These are phyloP conservation scores for Kitagawia praeruptora DNA, from an alignment of 129 eudicot species.

Conservation along the genomic window DNA sequence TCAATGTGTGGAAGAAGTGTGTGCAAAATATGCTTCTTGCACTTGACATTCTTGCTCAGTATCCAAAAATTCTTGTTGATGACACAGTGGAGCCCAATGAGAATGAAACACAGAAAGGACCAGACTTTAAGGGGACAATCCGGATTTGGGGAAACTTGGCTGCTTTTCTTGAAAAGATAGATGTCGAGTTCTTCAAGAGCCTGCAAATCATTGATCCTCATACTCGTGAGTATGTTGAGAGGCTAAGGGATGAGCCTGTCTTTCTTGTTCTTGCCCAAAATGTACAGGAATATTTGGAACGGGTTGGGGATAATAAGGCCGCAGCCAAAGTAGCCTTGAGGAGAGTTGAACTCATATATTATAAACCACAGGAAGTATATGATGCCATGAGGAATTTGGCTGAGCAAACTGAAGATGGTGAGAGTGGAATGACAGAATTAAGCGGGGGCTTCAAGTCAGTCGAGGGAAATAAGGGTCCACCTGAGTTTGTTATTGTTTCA, in stretches of 20 bases:
- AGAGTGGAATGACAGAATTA: constrained; percentile 25
- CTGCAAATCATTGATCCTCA: constrained; percentile 89
- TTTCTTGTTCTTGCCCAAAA: constrained; percentile 78
- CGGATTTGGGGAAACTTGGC: constrained; percentile 91
- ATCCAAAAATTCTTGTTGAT: constrained; percentile 67
- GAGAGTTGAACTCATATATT: constrained; percentile 82
- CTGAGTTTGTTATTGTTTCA: constrained; percentile 60
- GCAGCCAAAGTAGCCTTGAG: constrained; percentile 81
- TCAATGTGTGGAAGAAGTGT: constrained; percentile 89
- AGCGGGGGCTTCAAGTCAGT: constrained; percentile 34
- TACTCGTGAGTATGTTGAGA: constrained; percentile 84
- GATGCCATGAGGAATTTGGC: constrained; percentile 79
- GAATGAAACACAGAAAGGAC: constrained; percentile 83
- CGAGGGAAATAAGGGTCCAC: constrained; percentile 47
- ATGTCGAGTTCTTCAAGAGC: constrained; percentile 80
- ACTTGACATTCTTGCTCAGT: constrained; percentile 69
- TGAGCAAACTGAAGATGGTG: constrained; percentile 42
- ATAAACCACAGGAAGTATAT: constrained; percentile 86
- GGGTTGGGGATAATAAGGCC: constrained; percentile 63
- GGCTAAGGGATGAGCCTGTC: constrained; percentile 82
- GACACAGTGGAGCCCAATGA: constrained; percentile 86
- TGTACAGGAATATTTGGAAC: constrained; percentile 68
- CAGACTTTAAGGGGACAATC: constrained; percentile 61
- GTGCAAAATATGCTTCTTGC: constrained; percentile 69
- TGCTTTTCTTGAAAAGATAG: constrained; percentile 77